Evolutionary conservation across 768 basidiomycete species (phyloP).

Genomic region (Serpula lacrymans): DNA sequence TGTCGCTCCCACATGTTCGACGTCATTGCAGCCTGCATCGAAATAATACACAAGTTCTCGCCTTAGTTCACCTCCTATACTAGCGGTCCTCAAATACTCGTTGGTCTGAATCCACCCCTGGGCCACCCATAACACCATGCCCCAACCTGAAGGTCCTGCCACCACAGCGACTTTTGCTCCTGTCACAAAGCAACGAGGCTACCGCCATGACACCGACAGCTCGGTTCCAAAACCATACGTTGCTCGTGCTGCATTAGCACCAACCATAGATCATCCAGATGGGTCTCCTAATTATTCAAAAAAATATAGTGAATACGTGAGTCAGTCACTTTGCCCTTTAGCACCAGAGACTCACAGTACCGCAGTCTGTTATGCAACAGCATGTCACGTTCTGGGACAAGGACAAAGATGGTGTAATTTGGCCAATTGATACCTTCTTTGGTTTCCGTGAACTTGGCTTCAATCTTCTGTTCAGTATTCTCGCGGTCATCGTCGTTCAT

Average conservation of each 20-base stretch:
- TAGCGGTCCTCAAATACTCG: too few species aligned
- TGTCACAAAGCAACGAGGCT: slow-evolving; percentile 14
- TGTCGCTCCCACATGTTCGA: too few species aligned
- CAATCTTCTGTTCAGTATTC: slow-evolving; percentile 31
- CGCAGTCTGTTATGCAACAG: slow-evolving; percentile 38
- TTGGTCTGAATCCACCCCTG: too few species aligned
- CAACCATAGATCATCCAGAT: slow-evolving; percentile 17
- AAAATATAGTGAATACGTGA: slow-evolving; percentile 18
- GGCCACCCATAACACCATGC: too few species aligned
- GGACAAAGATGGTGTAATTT: slow-evolving; percentile 41
- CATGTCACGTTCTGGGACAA: slow-evolving; percentile 40
- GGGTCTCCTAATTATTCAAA: slow-evolving; percentile 18
- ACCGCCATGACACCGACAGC: slow-evolving; percentile 23
- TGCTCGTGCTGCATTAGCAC: slow-evolving; percentile 23
- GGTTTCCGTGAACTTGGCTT: slow-evolving; percentile 41
- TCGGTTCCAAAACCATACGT: slow-evolving; percentile 23
- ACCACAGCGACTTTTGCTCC: too few species aligned
- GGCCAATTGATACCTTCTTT: slow-evolving; percentile 40
- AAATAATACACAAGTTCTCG: too few species aligned
- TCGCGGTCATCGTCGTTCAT: slow-evolving; percentile 35
- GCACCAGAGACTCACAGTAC: background rate
- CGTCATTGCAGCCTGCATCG: background rate
- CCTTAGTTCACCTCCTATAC: too few species aligned
- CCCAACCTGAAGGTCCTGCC: too few species aligned
- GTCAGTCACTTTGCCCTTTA: slow-evolving; percentile 2